Evolutionary conservation across 768 basidiomycete species (phyloP), one percentile per base, ranked within the genome.

Genomic region (Lentinula sp.): DNA sequence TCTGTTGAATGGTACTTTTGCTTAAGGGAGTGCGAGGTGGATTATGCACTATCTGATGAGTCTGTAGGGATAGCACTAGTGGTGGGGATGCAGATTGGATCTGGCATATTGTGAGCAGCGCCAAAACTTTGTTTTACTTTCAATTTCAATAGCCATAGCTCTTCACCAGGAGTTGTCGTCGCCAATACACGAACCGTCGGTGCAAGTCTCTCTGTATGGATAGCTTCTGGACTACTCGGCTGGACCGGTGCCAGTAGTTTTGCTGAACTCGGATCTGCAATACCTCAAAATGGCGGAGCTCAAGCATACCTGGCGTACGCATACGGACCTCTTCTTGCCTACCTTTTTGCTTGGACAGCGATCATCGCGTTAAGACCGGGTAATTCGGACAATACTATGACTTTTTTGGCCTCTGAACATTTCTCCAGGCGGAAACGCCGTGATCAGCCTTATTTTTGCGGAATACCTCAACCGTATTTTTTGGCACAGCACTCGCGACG

Each of bases 221-320:
- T 91, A 5, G 76, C 80, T 2, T 88, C 91, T 59, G 96, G 95
- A 5, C 58, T 95, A 23, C 76, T 98, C 9, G 92, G 84, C 5
- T 98, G 95, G 96, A 97, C 96, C 3, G 96, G 96, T 18, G 94
- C 93, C 31, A 94, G 91, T 71, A 94, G 91, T 69, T 97, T 88
- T 70, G 93, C 93, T 8, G 94, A 97, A 72, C 78, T 97, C 61
- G 96, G 95, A 56, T 88, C 87, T 46, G 89, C 90, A 42, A 92
- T 96, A 69, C 93, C 93, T 15, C 74, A 91, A 60, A 85, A 85
- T 65, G 84, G 84, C 43, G 85, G 85, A 48, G 82, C 84, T 7
- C 89, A 91, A 67, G 81, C 94, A 15, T 97, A 97, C 71, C 83
- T 97, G 23, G 85, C 87, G 23, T 95, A 95, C 69, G 84, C 94